Conservation (phyloP, 2,329 filamentous ascomycete genomes). For the Cercospora citrullina region DNA sequence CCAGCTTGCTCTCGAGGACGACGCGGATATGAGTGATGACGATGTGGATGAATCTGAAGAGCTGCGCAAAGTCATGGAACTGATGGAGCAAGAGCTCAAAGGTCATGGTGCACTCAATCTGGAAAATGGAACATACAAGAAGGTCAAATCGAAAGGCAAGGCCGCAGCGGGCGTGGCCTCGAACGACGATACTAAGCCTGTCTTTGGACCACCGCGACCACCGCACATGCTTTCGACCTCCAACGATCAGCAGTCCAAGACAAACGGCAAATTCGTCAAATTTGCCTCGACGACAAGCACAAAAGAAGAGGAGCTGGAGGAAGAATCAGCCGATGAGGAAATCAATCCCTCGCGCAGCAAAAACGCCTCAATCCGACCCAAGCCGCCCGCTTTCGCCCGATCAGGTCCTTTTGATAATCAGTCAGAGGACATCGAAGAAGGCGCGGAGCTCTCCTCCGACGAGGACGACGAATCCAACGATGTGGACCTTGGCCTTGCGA, state of each 20-base stretch:
- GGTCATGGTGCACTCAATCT: constrained; percentile 64
- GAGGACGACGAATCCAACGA: constrained; percentile 60
- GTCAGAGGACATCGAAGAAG: constrained; percentile 26
- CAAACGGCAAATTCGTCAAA: constrained; percentile 14
- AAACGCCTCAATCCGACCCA: neutral
- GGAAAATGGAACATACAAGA: constrained; percentile 33
- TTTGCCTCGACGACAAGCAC: constrained; percentile 28
- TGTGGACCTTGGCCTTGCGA: constrained; percentile 82
- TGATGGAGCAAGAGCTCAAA: constrained; percentile 73
- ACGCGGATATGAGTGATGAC: constrained; percentile 46
- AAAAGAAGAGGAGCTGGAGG: constrained; percentile 34
- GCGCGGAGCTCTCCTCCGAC: constrained; percentile 42
- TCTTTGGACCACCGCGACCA: constrained; percentile 37
- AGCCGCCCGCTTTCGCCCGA: constrained; percentile 7
- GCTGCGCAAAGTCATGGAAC: constrained; percentile 64
- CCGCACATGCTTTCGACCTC: constrained; percentile 28
- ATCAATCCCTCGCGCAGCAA: constrained; percentile 36
- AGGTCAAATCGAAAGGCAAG: constrained; percentile 34
- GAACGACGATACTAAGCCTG: constrained; percentile 18
- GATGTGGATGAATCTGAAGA: constrained; percentile 57
- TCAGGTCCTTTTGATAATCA: constrained; percentile 2
- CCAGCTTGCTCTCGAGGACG: constrained; percentile 42
- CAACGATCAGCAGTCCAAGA: neutral
- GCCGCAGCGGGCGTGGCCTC: constrained; percentile 21
- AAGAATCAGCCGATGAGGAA: constrained; percentile 41